Evolutionary conservation across 2,329 filamentous ascomycete genomes (phyloP), one percentile per base, ranked within the genome.

Genomic region (Sporothrix variecibatus): DNA sequence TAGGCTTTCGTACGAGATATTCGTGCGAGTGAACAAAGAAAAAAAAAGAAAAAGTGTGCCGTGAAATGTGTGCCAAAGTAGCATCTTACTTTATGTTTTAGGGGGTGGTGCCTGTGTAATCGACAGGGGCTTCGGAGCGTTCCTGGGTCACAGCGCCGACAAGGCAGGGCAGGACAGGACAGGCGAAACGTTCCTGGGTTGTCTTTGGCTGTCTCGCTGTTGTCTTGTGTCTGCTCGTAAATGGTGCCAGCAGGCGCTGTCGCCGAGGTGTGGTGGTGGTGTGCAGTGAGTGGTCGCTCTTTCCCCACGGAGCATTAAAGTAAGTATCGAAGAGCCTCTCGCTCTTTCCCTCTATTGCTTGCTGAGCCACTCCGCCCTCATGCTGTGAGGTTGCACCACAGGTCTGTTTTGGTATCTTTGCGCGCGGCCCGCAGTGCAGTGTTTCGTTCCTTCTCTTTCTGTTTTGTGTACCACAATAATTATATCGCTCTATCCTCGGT

Each of bases 91-190:
- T 31, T 20, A 34, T 26, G 56, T 31, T 31, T 65, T 65, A 23
- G 23, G n/a, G 38, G 38, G 58, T 26, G 62, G 64, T 49, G 64
- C 65, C 58, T 40, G 58, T 64, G 58, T 20, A 67, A 71, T 71
- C 51, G 51, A 43, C 68, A 40, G 68, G 51, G 68, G 68, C 49
- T 28, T 58, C 68, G 51, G 68, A 58, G 31, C 34, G 68, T 71
- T 71, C 65, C 43, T 51, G 20, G 23, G 43, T 53, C 38, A 46
- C 62, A 67, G 53, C 65, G 43, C 65, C 43, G 65, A 34, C 43
- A 11, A 11, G 65, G 15, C 64, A 49, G 43, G 15, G 28, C 23
- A 31, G 64, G 38, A 40, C 31, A 40, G 34, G 11, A 40, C 31
- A 40, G 34, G 11, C 62, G 38, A 43, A 23, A 28, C n/a, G 5